A percentile compares a stretch with the other conserved stretches of the same genome.
These are phyloP conservation scores for Cetradonia linearis DNA, from an alignment of 495 filamentous ascomycete genomes.

Conservation along the genomic window DNA sequence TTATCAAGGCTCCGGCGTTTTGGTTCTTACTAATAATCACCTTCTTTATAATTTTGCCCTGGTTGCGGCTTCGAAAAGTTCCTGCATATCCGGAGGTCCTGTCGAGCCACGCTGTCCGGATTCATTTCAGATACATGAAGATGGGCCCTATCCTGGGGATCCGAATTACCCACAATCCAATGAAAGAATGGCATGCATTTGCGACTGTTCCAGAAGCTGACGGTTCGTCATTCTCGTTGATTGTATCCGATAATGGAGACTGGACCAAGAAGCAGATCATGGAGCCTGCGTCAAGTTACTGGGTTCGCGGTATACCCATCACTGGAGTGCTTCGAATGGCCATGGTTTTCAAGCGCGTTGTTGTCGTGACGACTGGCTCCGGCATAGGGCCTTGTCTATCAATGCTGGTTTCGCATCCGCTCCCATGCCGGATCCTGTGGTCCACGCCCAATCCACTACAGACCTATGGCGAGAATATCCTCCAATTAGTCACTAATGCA, in stretches of 20 bases:
- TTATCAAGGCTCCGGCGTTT: constrained; percentile 50
- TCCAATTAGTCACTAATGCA: constrained; percentile 40
- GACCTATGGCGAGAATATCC: constrained; percentile 45
- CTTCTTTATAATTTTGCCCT: constrained; percentile 52
- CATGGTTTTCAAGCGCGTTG: constrained; percentile 53
- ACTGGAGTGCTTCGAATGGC: constrained; percentile 66
- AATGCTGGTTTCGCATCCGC: constrained; percentile 38
- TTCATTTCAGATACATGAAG: constrained; percentile 53
- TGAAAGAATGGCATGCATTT: constrained; percentile 75
- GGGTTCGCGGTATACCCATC: constrained; percentile 44
- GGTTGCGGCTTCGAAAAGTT: constrained; percentile 52
- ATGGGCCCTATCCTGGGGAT: constrained; percentile 36
- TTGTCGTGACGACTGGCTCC: constrained; percentile 74
- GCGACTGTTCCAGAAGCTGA: constrained; percentile 50
- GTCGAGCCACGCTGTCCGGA: constrained; percentile 54
- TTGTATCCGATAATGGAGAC: constrained; percentile 76
- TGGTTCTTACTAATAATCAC: constrained; percentile 58
- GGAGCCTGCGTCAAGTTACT: constrained; percentile 45
- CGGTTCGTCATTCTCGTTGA: constrained; percentile 52
- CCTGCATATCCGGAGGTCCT: constrained; percentile 51
- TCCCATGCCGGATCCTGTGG: constrained; percentile 49
- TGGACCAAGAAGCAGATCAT: constrained; percentile 58
- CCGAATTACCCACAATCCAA: constrained; percentile 42
- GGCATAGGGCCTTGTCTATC: constrained; percentile 64
- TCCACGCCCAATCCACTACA: constrained; percentile 42